Conservation (phyloP, 2,329 filamentous ascomycete species). For the Pyrenochaeta sp. region DNA sequence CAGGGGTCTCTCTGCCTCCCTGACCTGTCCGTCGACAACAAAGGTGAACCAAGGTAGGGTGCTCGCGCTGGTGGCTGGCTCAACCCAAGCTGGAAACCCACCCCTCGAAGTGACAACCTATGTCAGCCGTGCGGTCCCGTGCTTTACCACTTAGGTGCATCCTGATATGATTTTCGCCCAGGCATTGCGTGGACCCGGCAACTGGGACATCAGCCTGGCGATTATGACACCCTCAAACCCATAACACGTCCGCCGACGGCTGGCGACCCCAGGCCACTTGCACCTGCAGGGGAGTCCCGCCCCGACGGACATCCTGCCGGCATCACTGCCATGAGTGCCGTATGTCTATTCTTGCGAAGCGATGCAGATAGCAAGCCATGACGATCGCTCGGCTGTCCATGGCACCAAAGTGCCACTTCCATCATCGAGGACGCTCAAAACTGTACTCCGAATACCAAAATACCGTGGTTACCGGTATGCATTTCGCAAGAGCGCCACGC, state of each 20-base stretch:
- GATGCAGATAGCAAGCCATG: constrained; percentile 15
- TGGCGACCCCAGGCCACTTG: constrained; percentile 12
- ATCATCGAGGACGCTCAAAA: constrained; percentile 6
- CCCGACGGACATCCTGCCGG: constrained; percentile 19
- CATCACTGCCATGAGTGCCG: constrained; percentile 9
- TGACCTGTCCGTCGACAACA: constrained; percentile 9
- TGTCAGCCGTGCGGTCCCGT: constrained; percentile 23
- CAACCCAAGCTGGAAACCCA: constrained; percentile 26
- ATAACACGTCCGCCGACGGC: constrained; percentile 32
- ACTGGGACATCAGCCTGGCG: constrained; percentile 38
- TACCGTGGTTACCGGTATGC: not conserved
- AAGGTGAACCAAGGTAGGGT: constrained; percentile 1
- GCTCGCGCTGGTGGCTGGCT: constrained; percentile 30
- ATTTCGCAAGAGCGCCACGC: not conserved
- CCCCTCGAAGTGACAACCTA: constrained; percentile 13
- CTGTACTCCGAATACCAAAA: not conserved
- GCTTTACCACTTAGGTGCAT: constrained; percentile 24
- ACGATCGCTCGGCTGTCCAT: not conserved
- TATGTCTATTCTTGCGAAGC: constrained; percentile 28
- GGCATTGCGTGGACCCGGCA: constrained; percentile 38
- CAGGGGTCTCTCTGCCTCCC: constrained; percentile 11
- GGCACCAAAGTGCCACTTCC: constrained; percentile 5
- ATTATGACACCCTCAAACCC: constrained; percentile 40
- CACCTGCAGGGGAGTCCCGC: constrained; percentile 20
- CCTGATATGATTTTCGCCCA: constrained; percentile 42